Evolutionary conservation across 352 stramenopile genomes (phyloP), one percentile per base, ranked within the genome.

Genomic region (Phytopythium delawarense): DNA sequence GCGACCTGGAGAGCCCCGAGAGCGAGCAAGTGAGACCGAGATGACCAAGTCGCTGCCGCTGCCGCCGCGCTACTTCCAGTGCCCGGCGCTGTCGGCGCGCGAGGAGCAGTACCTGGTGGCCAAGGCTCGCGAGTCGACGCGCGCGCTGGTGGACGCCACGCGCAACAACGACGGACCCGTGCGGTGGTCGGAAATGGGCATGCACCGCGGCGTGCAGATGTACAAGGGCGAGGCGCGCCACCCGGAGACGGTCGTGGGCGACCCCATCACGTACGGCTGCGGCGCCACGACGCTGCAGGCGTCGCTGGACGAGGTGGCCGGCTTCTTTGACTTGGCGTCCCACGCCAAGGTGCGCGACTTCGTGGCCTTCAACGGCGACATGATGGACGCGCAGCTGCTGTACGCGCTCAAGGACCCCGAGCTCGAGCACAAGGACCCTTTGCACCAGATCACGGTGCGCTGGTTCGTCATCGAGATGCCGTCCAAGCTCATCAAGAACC

Each of bases 371-470:
- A 71, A 70, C 60, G 63, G 71, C 60, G 83, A 91, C 34, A 52
- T 89, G 23, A 37, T 87, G 12, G 83, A 92, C 61, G 55, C 63
- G 25, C 69, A 83, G 46, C 67, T 89, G 44, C 79, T 92, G 12
- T 89, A 92, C 62, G 79, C 75, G 45, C 61, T 92, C 12, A 57
- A 74, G 23, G 63, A 76, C 37, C 63, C 77, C 20, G 42, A 51
- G 3, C 58, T 78, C 13, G 61, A 72, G 20, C 64, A 75, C 34
- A 64, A 59, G 34, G 75, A 70, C 60, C 70, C 76, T 23, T 75
- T 82, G 21, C 84, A 87, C 66, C 81, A 91, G 59, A 75, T 88
- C 28, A 89, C 81, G 2, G 73, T 89, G 66, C 85, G 84, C 62
- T 92, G 84, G 84, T 76, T 73, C 54, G 74, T 66, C 23, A 63